Evolutionary conservation across 345 rosid genomes (phyloP).

Genomic region (Atalantia buxifolia): DNA sequence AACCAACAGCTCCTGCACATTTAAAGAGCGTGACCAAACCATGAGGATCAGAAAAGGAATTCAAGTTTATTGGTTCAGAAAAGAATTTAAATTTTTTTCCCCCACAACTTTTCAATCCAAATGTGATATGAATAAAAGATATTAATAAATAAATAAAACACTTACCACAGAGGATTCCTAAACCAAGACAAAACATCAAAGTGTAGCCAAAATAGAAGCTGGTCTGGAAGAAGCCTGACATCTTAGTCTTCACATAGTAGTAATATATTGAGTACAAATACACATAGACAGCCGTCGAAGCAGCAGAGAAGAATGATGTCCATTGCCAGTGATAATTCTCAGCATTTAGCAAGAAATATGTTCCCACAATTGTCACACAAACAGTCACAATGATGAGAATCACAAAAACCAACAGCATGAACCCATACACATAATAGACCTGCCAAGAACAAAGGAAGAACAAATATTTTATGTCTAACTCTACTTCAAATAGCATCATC

Average conservation of each 20-base stretch:
- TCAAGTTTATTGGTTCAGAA: too few relatives aligned
- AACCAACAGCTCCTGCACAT: constrained; percentile 85
- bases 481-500: background rate
- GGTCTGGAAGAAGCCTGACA: constrained; percentile 96
- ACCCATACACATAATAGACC: constrained; percentile 95
- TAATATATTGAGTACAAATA: constrained; percentile 88
- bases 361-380: constrained; percentile 90
- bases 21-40: background rate
- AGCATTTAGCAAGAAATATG: constrained; percentile 88
- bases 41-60: background rate
- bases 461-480: background rate
- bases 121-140: background rate
- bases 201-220: constrained; percentile 98
- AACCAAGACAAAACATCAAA: constrained; percentile 92
- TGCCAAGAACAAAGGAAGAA: constrained; percentile 22
- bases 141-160: background rate
- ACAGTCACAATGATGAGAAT: constrained; percentile 84
- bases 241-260: constrained; percentile 88
- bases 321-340: constrained; percentile 99
- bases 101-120: background rate
- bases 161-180: constrained; percentile 93
- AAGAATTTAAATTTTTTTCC: background rate
- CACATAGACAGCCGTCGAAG: constrained; percentile 89
- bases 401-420: constrained; percentile 85
- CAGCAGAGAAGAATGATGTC: constrained; percentile 95